These are phyloP conservation scores for Ophiostoma quercus DNA, from an alignment of 2,329 filamentous ascomycete species.

Conservation along the genomic window DNA sequence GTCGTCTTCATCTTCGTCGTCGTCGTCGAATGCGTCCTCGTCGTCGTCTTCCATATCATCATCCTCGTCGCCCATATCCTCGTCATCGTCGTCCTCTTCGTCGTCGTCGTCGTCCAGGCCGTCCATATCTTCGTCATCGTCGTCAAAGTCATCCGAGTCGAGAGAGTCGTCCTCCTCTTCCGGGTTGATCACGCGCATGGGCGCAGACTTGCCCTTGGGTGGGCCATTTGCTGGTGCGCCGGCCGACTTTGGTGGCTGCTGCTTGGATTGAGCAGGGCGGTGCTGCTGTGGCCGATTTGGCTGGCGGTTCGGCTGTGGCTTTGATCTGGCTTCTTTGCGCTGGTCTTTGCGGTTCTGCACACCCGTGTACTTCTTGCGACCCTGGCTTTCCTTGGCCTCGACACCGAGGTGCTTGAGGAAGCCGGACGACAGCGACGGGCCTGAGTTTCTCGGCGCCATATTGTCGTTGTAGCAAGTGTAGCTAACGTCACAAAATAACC, in stretches of 20 bases:
- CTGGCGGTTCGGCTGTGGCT: constrained; percentile 38
- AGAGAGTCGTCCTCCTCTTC: constrained; percentile 20
- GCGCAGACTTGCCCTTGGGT: constrained; percentile 7
- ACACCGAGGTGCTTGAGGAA: constrained; percentile 38
- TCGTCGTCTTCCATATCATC: constrained; percentile 28
- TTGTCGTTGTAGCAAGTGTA: not conserved
- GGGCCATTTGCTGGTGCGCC: not conserved
- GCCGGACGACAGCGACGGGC: constrained; percentile 19
- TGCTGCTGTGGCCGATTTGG: not conserved
- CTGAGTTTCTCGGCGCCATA: constrained; percentile 21
- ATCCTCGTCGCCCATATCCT: constrained; percentile 26
- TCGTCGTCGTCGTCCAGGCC: constrained; percentile 26
- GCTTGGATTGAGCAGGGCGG: not conserved
- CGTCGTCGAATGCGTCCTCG: constrained; percentile 25
- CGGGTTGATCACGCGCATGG: constrained; percentile 12
- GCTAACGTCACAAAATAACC: not conserved
- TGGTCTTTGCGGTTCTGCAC: constrained; percentile 27
- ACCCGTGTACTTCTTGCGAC: constrained; percentile 1
- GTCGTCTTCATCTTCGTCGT: constrained; percentile 24
- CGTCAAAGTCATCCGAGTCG: constrained; percentile 21
- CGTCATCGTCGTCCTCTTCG: constrained; percentile 27
- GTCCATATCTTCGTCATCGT: constrained; percentile 28
- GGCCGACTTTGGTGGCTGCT: not conserved
- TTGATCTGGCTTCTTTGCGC: constrained; percentile 59
- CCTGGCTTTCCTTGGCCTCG: constrained; percentile 27